Evolutionary conservation across 495 filamentous ascomycete genomes (phyloP), one percentile per base, ranked within the genome.

Genomic region (Daldinia childiae): DNA sequence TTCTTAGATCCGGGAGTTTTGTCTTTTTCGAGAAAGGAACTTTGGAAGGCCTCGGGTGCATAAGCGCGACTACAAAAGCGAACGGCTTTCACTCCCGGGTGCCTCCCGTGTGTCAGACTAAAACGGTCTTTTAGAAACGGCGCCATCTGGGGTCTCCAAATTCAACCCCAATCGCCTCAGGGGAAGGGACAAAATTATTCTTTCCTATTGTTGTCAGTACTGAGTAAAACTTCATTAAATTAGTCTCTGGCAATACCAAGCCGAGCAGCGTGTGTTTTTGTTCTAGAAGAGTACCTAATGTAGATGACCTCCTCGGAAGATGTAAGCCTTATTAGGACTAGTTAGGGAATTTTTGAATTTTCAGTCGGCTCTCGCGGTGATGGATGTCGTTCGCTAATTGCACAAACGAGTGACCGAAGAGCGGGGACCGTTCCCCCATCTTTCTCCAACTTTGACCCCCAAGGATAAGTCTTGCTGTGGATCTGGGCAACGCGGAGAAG

Each of bases 391-490:
- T 15, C 5, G 11, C 21, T 43, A 30, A 66, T 66, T 26, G 32
- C 64, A 45, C 50, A 64, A 64, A 60, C 5, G 36, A 21, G 21
- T 48, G 55, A 59, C 67, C 67, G 60, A 64, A 29, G 43, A 50
- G 67, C 41, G 62, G 68, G 68, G 58, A 65, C 41, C 43, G 48
- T 52, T 63, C 63, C 50, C 50, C 50, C 50, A 27, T 51, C 51
- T 30, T 71, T 66, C 63, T 59, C 63, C 51, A 71, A 71, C 32
- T 43, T 71, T 30, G 15, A 41, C 68, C 58, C 52, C 48, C 52
- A 58, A 27, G 50, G 27, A 32, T 32, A 8, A 19, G 54, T 19
- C 29, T n/a, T 11, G 21, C n/a, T 41, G 51, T 69, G 52, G 66
- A 63, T 30, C 50, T 39, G 19, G 15, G 14, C 39, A 41, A 66